Evolutionary conservation across 2,329 filamentous ascomycete species (phyloP).

Genomic region (Epichloe coenophiala): DNA sequence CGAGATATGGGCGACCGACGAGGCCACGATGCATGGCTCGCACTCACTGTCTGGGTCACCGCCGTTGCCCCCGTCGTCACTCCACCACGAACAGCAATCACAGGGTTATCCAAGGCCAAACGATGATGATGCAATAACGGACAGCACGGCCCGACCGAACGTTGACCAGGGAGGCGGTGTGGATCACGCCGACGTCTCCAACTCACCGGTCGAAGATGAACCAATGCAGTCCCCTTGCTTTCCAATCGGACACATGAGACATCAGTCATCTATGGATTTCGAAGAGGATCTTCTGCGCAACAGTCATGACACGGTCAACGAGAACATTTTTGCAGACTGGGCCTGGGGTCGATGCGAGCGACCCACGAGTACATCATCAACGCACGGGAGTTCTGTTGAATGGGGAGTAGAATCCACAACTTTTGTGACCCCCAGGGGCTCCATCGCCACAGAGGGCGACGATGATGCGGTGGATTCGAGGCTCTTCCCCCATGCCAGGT

Average conservation of each 20-base stretch:
- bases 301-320: not conserved
- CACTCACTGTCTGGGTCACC: not conserved
- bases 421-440: not conserved
- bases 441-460: not conserved
- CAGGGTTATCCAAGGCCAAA: not conserved
- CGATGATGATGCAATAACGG: not conserved
- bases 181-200: too few relatives aligned
- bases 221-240: not conserved
- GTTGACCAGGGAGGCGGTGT: too few relatives aligned
- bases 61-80: not conserved
- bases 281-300: constrained; percentile 1
- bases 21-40: not conserved
- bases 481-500: not conserved
- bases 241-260: not conserved
- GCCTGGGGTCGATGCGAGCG: not conserved
- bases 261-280: constrained; percentile 2
- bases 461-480: not conserved
- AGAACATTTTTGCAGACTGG: constrained; percentile 3
- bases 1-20: not conserved
- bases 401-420: not conserved
- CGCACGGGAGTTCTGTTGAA: not conserved
- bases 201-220: not conserved
- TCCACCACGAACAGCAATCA: not conserved
- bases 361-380: too few relatives aligned
- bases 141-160: not conserved